A percentile compares a stretch with the other conserved stretches of the same genome.
These are phyloP conservation scores for Penicillium canariense DNA, from an alignment of 495 filamentous ascomycete genomes.

Conservation along the genomic window DNA sequence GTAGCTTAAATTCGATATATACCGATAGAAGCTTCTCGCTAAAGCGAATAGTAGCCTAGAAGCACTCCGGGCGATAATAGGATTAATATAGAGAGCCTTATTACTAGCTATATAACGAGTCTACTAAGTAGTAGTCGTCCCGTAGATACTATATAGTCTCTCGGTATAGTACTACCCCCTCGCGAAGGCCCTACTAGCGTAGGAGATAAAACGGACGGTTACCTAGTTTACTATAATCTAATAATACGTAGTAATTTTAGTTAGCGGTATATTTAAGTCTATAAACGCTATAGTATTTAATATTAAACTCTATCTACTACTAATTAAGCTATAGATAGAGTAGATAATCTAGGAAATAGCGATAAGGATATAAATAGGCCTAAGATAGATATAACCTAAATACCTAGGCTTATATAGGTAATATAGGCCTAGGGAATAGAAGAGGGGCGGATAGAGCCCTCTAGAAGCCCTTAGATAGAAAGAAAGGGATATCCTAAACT, in stretches of 20 bases:
- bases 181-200: no score
- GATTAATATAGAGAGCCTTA: conserved; percentile 16
- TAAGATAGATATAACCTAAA: not conserved
- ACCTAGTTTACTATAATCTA: conserved; percentile 9
- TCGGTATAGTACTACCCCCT: conserved; percentile 12
- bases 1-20: conserved; percentile 9
- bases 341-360: not conserved
- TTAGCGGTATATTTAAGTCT: conserved; percentile 4
- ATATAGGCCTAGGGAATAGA: not conserved
- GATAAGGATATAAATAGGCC: not conserved
- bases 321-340: not conserved
- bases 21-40: conserved; percentile 8
- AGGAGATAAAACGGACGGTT: no score
- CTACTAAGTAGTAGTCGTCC: conserved; percentile 22
- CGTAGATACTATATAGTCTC: conserved; percentile 17
- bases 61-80: conserved; percentile 12
- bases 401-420: not conserved
- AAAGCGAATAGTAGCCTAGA: conserved; percentile 11
- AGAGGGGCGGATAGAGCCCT: not conserved
- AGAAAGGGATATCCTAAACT: not conserved
- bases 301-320: not conserved
- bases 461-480: not conserved
- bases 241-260: conserved; percentile 7
- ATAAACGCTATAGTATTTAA: no score
- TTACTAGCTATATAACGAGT: conserved; percentile 6